Conservation (phyloP, 345 rosid species). For the Isatis tinctoria region DNA sequence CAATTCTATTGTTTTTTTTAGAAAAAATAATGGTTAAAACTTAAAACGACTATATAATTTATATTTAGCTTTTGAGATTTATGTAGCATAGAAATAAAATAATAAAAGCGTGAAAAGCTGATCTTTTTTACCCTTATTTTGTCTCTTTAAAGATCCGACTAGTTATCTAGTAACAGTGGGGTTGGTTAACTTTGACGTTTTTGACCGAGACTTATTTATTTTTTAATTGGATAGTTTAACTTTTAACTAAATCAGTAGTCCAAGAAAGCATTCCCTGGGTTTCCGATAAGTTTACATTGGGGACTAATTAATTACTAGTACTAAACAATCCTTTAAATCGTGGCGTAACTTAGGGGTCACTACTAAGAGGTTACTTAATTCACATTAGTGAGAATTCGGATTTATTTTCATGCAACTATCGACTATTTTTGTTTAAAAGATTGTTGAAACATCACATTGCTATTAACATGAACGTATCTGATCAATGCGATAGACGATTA, state of each 20-base stretch:
- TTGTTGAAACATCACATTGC: background rate
- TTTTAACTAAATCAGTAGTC: background rate
- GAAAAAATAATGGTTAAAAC: too few relatives aligned
- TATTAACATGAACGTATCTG: background rate
- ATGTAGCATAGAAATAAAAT: background rate
- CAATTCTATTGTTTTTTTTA: too few relatives aligned
- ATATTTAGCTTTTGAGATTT: background rate
- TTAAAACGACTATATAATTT: background rate
- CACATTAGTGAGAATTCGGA: background rate
- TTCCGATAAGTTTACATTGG: background rate
- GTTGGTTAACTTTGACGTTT: background rate
- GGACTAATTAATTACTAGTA: background rate
- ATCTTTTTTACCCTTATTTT: background rate
- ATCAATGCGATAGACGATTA: too few relatives aligned
- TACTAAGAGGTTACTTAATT: background rate
- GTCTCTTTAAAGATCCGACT: background rate
- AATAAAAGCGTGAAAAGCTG: background rate
- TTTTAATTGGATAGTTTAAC: background rate
- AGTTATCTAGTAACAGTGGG: background rate
- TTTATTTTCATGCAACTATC: background rate
- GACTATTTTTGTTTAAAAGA: background rate
- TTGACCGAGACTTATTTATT: background rate
- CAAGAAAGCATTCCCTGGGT: background rate
- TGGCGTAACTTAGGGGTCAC: constrained; percentile 17
- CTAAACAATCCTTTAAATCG: background rate